Conservation (phyloP, 2,329 filamentous ascomycete species). For the Xylaria sp. region DNA sequence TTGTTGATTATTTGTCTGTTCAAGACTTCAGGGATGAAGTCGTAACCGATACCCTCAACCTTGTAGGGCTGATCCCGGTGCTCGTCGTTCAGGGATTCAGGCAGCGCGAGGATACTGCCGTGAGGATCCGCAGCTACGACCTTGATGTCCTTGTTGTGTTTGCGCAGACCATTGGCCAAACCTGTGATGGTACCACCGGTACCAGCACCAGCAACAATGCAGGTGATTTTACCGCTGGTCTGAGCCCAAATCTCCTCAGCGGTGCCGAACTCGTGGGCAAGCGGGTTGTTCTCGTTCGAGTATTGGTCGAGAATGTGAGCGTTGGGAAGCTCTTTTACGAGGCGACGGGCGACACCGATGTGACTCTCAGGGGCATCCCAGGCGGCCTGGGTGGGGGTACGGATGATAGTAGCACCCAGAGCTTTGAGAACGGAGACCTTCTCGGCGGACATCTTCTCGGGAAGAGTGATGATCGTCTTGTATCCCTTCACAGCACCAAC, state of each 20-base stretch:
- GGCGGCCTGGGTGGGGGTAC: slow-evolving; percentile 91
- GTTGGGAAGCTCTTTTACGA: slow-evolving; percentile 94
- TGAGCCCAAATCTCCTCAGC: slow-evolving; percentile 96
- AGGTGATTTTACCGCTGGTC: slow-evolving; percentile 74
- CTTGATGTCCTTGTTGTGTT: slow-evolving; percentile 80
- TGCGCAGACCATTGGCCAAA: slow-evolving; percentile 75
- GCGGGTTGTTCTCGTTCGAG: slow-evolving; percentile 81
- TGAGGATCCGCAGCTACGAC: slow-evolving; percentile 89
- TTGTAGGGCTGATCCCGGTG: slow-evolving; percentile 84
- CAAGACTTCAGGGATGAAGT: slow-evolving; percentile 93
- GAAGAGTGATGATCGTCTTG: slow-evolving; percentile 96
- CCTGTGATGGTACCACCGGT: slow-evolving; percentile 95
- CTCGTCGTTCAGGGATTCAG: slow-evolving; percentile 71
- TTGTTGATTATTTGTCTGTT: slow-evolving; percentile 74
- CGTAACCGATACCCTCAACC: slow-evolving; percentile 97
- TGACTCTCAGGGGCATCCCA: slow-evolving; percentile 94
- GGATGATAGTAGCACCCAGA: slow-evolving; percentile 93
- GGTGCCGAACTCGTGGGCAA: slow-evolving; percentile 89
- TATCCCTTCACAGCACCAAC: slow-evolving; percentile 96
- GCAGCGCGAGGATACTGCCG: slow-evolving; percentile 84
- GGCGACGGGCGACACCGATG: slow-evolving; percentile 84
- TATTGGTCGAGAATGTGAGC: slow-evolving; percentile 98
- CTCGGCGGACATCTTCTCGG: slow-evolving; percentile 98
- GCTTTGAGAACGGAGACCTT: slow-evolving; percentile 94
- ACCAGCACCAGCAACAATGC: slow-evolving; percentile 84